A percentile compares a stretch with the other conserved stretches of the same genome.
Conservation (phyloP, 2,329 filamentous ascomycete species). For the Fusarium chaquense region DNA sequence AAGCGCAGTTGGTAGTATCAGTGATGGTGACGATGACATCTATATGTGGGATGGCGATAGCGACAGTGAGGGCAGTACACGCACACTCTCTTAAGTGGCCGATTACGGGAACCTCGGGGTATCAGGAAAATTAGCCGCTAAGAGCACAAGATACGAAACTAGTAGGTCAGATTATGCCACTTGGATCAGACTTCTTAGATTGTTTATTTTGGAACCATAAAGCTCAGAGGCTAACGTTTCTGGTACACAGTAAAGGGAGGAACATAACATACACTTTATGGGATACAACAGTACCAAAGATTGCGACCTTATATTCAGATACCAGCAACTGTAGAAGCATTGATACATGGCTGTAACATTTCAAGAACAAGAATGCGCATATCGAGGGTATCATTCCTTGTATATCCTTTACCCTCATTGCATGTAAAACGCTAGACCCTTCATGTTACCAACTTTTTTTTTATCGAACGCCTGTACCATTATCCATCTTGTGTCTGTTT, state of each 20-base stretch:
- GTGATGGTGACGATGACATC: slow-evolving; percentile 32
- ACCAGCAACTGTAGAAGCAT: slow-evolving; percentile 5
- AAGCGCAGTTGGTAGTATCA: slow-evolving; percentile 16
- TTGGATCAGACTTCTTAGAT: no score
- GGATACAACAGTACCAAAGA: slow-evolving; percentile 5
- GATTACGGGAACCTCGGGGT: neutral
- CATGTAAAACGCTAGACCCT: slow-evolving; percentile 24
- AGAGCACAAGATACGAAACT: no score
- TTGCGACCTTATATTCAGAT: neutral
- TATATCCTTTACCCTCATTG: slow-evolving; percentile 21
- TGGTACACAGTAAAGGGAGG: neutral
- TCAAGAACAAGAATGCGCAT: neutral
- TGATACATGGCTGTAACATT: neutral
- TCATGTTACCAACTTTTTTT: slow-evolving; percentile 10
- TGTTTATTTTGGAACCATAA: no score
- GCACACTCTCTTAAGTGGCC: slow-evolving; percentile 18
- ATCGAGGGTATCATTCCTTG: slow-evolving; percentile 29
- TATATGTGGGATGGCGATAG: slow-evolving; percentile 26
- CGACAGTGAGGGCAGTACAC: slow-evolving; percentile 25
- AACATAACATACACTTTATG: neutral
- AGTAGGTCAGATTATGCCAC: no score
- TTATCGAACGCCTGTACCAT: slow-evolving; percentile 30
- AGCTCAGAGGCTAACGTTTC: no score
- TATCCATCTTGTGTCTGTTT: slow-evolving; percentile 9
- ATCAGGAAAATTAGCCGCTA: no score